Evolutionary conservation across 768 basidiomycete genomes (phyloP), one percentile per base, ranked within the genome.

Genomic region (Harrya chromipes): DNA sequence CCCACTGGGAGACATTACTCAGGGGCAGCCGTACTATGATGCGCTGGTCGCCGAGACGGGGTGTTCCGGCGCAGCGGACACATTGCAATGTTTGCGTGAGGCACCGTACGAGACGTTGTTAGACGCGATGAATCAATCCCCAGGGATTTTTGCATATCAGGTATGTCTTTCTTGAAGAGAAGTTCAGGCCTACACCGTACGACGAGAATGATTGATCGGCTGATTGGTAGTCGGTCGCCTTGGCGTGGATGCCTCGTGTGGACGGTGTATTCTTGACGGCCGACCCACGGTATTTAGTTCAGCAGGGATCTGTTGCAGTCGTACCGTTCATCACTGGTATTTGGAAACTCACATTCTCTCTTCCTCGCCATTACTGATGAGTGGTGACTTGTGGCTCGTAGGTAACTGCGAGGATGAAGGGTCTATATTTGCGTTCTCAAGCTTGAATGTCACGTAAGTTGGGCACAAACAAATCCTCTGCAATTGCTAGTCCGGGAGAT

Each of bases 391-490:
- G 13, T 12, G 20, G 21, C 17, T 21, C 21, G 14, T 6, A 29
- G 29, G 75, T 1, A 60, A 70, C 41, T 66, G 64, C 26, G 72
- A 75, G 41, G 74, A 76, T 31, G 73, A 75, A 50, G 74, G 73
- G 48, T 73, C 74, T 0, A 23, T 76, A 0, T 80, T 80, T 56
- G 68, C 77, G 3, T 53, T 77, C 8, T 66, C 77, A 2, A 77
- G 70, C 2, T 49, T 75, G 35, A 80, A 81, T 46, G 50, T 79
- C 47, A 80, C 77, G 78, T 77, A 53, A 46, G 74, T 16, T 6
- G 33, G 2, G 6, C 33, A 14, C 1, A 16, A 33, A 16, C 14
- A 16, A 14, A 33, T 33, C 12, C 29, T 29, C 12, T 11, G 11
- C 3, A 11, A 13, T 29, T 12, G 29, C 29, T 6, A 40, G 4